Evolutionary conservation across 2,329 filamentous ascomycete species (phyloP), one percentile per base, ranked within the genome.

Genomic region (Didymellaceae sp.): DNA sequence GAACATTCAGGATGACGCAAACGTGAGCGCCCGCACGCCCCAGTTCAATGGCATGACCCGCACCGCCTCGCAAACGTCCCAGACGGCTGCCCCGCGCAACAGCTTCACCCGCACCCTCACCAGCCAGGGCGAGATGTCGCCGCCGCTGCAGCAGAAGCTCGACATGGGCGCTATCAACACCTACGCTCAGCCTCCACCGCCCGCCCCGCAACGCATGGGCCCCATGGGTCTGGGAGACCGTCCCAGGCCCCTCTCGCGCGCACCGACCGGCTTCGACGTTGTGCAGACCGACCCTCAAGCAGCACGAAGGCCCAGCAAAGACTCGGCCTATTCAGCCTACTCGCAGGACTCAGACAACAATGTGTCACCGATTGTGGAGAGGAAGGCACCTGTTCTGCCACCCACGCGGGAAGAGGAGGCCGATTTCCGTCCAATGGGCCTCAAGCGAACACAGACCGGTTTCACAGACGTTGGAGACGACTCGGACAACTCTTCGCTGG

Each of bases 391-490:
- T 3, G 61, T 55, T 6, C 50, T 66, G n/a, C 59, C 67, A n/a
- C 61, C 69, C 13, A 71, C 60, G 1, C 54, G 57, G 50, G 74
- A 64, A 47, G 72, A 74, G 40, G 71, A 74, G 30, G 76, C 78
- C 35, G 74, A 77, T 37, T 86, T 86, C 63, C 67, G 71, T 52
- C 84, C 84, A 1, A 77, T 77, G 25, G 76, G 81, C 5, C 72
- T 88, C 44, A 76, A 78, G 51, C 78, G 85, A 31, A 81, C 80
- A 1, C 82, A 84, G 67, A 88, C 86, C 0, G 84, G 84, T 16
- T 70, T 70, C 55, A 65, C 62, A 31, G 61, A 62, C 22, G 45
- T 62, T 17, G 57, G 28, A 7, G 58, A 57, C 30, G 55, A 60
- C 30, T 54, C 57, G 3, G 58, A 63, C 39, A 49, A 52, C 17